Evolutionary conservation across 2,329 filamentous ascomycete species (phyloP).

Genomic region (Colletotrichum trifolii): DNA sequence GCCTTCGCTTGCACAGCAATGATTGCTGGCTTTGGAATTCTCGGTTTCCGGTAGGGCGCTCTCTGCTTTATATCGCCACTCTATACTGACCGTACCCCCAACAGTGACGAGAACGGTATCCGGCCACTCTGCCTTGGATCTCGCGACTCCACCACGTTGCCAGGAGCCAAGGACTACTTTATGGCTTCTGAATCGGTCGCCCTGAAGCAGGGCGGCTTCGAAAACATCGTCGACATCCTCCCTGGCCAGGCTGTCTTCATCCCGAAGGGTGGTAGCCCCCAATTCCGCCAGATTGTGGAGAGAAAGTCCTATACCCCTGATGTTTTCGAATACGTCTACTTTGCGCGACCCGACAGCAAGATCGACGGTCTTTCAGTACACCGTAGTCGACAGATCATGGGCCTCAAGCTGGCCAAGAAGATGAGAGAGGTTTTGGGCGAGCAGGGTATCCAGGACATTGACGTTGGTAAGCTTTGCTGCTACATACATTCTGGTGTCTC

Average conservation of each 20-base stretch:
- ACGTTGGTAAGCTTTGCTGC: conserved; percentile 55
- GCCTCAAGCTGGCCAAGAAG: conserved; percentile 79
- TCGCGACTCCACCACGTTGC: conserved; percentile 71
- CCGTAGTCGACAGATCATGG: conserved; percentile 87
- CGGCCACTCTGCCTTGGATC: conserved; percentile 84
- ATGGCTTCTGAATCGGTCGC: conserved; percentile 91
- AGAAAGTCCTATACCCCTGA: conserved; percentile 81
- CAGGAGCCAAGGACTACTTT: conserved; percentile 83
- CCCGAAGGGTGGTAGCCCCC: conserved; percentile 78
- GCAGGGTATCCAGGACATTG: conserved; percentile 79
- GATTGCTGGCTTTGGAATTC: conserved; percentile 83
- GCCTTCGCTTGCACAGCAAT: conserved; percentile 85
- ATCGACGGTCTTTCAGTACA: conserved; percentile 93
- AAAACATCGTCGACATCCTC: conserved; percentile 78
- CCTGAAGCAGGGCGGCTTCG: conserved; percentile 83
- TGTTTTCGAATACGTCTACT: conserved; percentile 89
- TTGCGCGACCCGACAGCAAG: conserved; percentile 81
- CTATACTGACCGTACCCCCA: too few relatives aligned
- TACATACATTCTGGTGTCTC: too few relatives aligned
- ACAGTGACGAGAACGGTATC: conserved; percentile 72
- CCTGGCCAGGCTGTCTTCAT: conserved; percentile 90
- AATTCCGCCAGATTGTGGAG: conserved; percentile 79
- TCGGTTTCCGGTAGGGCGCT: conserved; percentile 71
- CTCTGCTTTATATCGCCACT: too few relatives aligned
- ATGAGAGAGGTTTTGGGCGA: conserved; percentile 75